These are phyloP conservation scores for Anisodus tanguticus DNA, from an alignment of 257 asterid species.

Conservation along the genomic window DNA sequence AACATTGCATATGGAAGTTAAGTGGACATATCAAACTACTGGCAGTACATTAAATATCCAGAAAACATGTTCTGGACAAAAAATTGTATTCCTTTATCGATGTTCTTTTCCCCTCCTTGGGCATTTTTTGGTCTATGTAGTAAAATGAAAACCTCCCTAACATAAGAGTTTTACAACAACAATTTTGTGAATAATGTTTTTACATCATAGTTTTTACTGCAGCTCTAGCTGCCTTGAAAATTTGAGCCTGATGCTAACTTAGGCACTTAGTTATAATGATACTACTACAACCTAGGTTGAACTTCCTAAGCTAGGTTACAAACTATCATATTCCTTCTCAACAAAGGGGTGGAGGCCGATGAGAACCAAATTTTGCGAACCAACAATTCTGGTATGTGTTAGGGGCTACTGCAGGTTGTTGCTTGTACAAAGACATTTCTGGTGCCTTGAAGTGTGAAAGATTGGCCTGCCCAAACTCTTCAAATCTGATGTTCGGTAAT, in stretches of 20 bases:
- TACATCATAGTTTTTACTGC: conserved; percentile 10
- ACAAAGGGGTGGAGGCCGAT: conserved; percentile 26
- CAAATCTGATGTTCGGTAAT: conserved; percentile 33
- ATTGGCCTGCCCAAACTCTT: conserved; percentile 30
- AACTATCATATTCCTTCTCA: neutral
- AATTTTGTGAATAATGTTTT: neutral
- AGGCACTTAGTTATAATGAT: neutral
- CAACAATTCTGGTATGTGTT: conserved; percentile 28
- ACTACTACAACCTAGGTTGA: conserved; percentile 1
- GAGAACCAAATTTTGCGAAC: conserved; percentile 22
- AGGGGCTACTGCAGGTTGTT: conserved; percentile 33
- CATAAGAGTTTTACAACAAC: neutral
- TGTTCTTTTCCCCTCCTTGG: neutral
- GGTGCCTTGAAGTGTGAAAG: conserved; percentile 29
- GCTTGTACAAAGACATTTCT: conserved; percentile 34
- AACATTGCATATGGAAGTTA: neutral
- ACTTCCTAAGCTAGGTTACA: conserved; percentile 3
- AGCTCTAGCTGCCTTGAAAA: conserved; percentile 6
- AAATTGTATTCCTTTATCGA: neutral
- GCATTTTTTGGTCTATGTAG: neutral
- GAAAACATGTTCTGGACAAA: neutral
- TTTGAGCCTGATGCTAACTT: neutral
- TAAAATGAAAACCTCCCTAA: neutral
- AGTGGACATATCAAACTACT: neutral
- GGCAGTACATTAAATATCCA: neutral